A percentile compares a stretch with the other conserved stretches of the same genome.
These are phyloP conservation scores for Lipomyces lipofer DNA, from an alignment of 805 yeast genomes.

Conservation along the genomic window DNA sequence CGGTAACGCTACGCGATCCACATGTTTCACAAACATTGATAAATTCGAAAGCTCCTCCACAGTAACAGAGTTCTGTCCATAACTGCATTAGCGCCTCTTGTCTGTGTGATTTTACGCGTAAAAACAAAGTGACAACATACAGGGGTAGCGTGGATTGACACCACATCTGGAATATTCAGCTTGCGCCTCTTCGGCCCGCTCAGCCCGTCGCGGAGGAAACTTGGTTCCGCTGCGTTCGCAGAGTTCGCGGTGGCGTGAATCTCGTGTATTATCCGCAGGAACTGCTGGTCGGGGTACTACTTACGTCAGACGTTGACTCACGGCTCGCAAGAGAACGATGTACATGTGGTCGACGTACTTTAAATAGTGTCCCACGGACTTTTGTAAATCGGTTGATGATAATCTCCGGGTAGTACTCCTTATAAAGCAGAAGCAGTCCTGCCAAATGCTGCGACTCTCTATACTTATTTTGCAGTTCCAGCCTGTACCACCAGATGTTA, in stretches of 20 bases:
- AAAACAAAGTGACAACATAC: background rate
- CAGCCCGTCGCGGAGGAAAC: constrained; percentile 6
- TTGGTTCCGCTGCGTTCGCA: background rate
- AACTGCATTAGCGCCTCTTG: no score
- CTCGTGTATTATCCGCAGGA: constrained; percentile 2
- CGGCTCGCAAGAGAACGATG: background rate
- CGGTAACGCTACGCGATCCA: constrained; percentile 18
- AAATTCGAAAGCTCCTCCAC: constrained; percentile 17
- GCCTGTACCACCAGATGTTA: background rate
- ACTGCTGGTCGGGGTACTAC: constrained; percentile 18
- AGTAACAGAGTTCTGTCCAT: constrained; percentile 9
- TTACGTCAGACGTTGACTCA: no score
- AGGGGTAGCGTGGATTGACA: constrained; percentile 1
- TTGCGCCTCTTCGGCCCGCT: constrained; percentile 13
- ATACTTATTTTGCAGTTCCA: constrained; percentile 21
- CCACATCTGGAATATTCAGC: constrained; percentile 5
- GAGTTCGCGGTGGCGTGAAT: background rate
- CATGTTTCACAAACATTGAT: constrained; percentile 9
- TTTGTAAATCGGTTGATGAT: constrained; percentile 8
- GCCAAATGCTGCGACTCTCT: constrained; percentile 21
- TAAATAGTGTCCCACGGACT: constrained; percentile 13
- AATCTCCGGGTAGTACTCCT: constrained; percentile 26
- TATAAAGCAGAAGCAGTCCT: constrained; percentile 22
- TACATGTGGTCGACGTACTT: background rate
- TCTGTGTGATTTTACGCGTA: no score